Base-by-base conservation (phyloP, 305 asterid species). In the Andrographis paniculata region DNA sequence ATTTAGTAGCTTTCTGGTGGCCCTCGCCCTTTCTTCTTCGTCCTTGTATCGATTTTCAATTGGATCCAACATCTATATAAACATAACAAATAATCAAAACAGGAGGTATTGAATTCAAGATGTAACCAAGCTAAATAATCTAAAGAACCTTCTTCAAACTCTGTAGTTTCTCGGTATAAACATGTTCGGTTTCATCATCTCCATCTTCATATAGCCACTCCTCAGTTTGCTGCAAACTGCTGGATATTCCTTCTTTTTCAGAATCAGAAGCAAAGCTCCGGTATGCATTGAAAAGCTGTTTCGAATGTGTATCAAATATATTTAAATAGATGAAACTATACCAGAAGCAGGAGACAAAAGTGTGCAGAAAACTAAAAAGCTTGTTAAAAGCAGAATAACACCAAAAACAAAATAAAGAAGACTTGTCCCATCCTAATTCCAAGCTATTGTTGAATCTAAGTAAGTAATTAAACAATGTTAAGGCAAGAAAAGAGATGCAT, bases 141-240 rank as follows among this genome's bases (percentile, higher is more conserved):
- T 27, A 27, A 42, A 20, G 30, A 56, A 86, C 99, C 96, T 77
- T 79, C 67, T 77, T 79, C 71, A 92, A 74, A 62, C 74, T 74
- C 59, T 79, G 74, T 47, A 92, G 71, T 66, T 73, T 84, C 66
- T 69, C 50, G 7, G 84, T 16, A 60, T 92, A 92, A 37, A 79
- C 85, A 61, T 67, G 33, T 68, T 83, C 95, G 57, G 95, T 56
- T 73, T 92, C 99, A 58, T 87, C 96, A 53, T 84, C 91, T 50
- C 96, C 96, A 39, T 81, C 96, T 53, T 79, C 95, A 59, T 92
- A 92, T 33, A 92, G 94, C 99, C 99, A 92, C 20, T 81, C 91
- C 70, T 92, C 99, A 14, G 89, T 80, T 59, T 65, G 79, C 52
- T 81, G 96, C 65, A 92, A 74, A 59, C 61, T 68, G 69, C 49